Evolutionary conservation across 352 stramenopile genomes (phyloP).

Genomic region (Phytophthora citrophthora): DNA sequence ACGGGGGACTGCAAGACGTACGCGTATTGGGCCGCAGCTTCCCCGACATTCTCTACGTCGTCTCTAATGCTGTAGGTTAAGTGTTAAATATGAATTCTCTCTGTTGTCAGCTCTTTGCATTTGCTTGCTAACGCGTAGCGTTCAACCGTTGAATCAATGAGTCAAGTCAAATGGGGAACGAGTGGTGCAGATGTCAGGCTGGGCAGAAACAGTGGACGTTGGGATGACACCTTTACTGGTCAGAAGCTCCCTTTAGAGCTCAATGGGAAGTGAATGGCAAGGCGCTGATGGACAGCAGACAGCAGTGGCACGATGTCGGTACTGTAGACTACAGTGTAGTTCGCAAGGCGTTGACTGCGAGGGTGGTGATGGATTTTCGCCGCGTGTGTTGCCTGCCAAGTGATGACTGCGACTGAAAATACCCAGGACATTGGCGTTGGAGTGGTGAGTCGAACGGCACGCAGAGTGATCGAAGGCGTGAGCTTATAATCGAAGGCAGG

Average conservation of each 20-base stretch:
- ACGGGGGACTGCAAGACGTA: constrained; percentile 18
- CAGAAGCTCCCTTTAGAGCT: constrained; percentile 2
- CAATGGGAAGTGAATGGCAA: constrained; percentile 5
- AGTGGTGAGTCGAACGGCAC: constrained; percentile 6
- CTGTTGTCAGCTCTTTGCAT: constrained; percentile 10
- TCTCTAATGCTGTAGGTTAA: constrained; percentile 20
- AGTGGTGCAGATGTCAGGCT: neutral
- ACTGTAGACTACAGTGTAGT: neutral
- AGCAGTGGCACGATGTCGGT: constrained; percentile 7
- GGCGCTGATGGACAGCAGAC: neutral
- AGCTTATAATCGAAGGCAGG: neutral
- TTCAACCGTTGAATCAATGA: neutral
- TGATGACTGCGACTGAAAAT: constrained; percentile 5
- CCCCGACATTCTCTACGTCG: constrained; percentile 28
- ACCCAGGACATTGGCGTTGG: neutral
- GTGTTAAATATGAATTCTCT: neutral
- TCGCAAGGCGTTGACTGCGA: neutral
- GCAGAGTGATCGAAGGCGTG: constrained; percentile 5
- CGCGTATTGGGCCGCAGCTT: constrained; percentile 19
- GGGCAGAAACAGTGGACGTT: constrained; percentile 1
- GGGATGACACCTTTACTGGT: constrained; percentile 7
- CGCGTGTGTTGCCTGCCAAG: constrained; percentile 1
- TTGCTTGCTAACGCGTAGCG: constrained; percentile 12
- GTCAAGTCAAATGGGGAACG: constrained; percentile 1
- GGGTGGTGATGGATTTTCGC: neutral